Percentiles rank a stretch among this genome's conserved stretches.
Evolutionary conservation across 805 yeast species (phyloP).

Genomic region (Ogataea degrootiae): DNA sequence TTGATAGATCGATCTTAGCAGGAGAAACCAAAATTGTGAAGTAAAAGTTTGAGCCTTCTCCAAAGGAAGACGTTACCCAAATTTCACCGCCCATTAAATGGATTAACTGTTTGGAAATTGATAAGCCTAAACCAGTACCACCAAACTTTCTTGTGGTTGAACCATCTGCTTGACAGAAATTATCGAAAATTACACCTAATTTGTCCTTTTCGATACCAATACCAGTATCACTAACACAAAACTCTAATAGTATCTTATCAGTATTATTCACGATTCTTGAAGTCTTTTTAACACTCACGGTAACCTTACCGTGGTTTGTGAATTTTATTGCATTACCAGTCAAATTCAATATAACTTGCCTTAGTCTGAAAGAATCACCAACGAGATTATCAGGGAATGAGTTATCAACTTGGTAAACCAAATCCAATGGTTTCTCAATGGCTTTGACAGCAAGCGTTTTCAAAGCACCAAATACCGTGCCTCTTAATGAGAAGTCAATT

Average conservation of each 20-base stretch:
- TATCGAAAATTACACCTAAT: conserved; percentile 79
- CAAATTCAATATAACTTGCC: conserved; percentile 81
- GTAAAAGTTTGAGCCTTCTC: conserved; percentile 77
- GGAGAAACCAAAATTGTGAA: conserved; percentile 79
- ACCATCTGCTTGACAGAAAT: conserved; percentile 92
- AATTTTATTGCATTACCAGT: conserved; percentile 90
- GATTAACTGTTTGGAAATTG: conserved; percentile 81
- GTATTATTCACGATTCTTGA: conserved; percentile 30
- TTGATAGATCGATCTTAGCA: conserved; percentile 54
- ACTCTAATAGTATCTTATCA: conserved; percentile 60
- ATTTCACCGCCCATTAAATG: conserved; percentile 92
- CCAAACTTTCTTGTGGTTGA: conserved; percentile 90
- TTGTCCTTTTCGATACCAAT: conserved; percentile 86
- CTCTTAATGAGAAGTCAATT: conserved; percentile 79
- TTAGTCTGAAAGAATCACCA: conserved; percentile 83
- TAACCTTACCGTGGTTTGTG: conserved; percentile 77
- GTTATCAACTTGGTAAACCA: conserved; percentile 77
- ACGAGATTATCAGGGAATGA: conserved; percentile 82
- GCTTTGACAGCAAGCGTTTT: conserved; percentile 88
- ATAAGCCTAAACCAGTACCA: conserved; percentile 86
- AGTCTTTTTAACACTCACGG: conserved; percentile 63
- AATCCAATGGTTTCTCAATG: conserved; percentile 76
- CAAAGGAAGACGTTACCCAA: conserved; percentile 81
- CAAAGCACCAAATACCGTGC: conserved; percentile 85
- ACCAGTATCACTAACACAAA: conserved; percentile 87